Conservation (phyloP, 306 rosid species). For the Gleditsia sinensis region DNA sequence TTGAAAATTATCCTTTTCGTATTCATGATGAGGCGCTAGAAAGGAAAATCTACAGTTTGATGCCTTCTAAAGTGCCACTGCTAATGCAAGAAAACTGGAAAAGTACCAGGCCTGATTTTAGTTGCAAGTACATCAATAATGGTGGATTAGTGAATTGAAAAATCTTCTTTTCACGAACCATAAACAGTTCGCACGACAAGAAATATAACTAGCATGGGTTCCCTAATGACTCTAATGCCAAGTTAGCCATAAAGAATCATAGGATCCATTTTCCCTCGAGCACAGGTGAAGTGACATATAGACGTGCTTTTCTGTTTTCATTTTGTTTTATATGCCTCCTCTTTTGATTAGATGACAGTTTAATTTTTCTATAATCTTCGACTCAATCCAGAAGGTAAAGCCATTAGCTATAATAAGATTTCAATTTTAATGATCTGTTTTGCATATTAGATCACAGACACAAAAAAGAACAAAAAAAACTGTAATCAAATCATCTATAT, state of each 20-base stretch:
- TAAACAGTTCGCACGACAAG: background rate
- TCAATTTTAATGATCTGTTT: background rate
- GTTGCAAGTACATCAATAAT: slow-evolving; percentile 29
- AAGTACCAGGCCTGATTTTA: slow-evolving; percentile 5
- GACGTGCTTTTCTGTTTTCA: background rate
- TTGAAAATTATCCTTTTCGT: slow-evolving; percentile 13
- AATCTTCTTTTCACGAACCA: background rate
- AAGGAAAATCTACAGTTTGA: slow-evolving; percentile 8
- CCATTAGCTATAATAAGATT: background rate
- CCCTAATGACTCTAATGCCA: background rate
- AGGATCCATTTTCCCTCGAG: background rate
- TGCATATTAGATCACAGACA: background rate
- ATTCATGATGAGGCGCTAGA: slow-evolving; percentile 2
- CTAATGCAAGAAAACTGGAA: background rate
- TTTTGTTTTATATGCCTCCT: background rate
- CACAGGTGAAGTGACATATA: background rate
- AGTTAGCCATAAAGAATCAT: background rate
- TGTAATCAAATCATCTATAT: background rate
- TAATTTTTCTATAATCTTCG: background rate
- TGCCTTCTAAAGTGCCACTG: slow-evolving; percentile 8
- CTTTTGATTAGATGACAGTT: background rate
- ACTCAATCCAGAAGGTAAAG: background rate
- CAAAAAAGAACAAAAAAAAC: background rate
- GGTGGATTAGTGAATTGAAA: background rate
- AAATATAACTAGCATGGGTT: background rate